Base-by-base conservation (phyloP, 768 basidiomycete species). In the Coprinellus micaceus region DNA sequence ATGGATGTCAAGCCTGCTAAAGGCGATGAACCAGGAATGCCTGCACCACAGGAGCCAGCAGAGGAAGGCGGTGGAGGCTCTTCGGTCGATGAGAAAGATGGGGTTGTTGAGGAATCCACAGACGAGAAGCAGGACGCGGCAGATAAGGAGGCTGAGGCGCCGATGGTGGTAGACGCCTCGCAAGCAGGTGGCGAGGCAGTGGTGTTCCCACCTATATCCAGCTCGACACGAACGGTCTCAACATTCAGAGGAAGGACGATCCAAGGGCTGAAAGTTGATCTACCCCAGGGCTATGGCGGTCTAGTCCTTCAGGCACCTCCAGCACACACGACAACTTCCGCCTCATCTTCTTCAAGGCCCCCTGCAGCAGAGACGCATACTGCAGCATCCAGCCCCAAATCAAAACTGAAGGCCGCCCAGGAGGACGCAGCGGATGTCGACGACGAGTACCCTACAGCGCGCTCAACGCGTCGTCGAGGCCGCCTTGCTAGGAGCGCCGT, bases 161-260 rank as follows among this genome's bases (percentile, higher is more conserved):
- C 19, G 30, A 29, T 6, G 49, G 29, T 30, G 5, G 45, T 11
- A 7, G 45, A 22, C 12, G 9, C 45, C 17, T 29, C n/a, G 19
- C 26, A 17, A n/a, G 29, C 19, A 24, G 33, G 10, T 30, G 22
- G 17, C 4, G 5, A 11, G 9, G 9, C 47, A 28, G 29, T 4
- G 4, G 12, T 3, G 28, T n/a, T 26, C 10, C 12, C 4, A 1
- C 15, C 26, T 36, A 5, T 9, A 13, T 33, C 47, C 22, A 48
- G 29, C 17, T 17, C 69, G 48, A 70, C 69, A 53, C 82, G 78
- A 43, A 82, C 81, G 44, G 64, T 80, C 0, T 84, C 91, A 11
- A 72, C 88, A 0, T 94, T 93, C 69, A 78, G 91, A 2, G 91
- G 91, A 11, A 74, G 91, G n/a, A 77, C 74, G 12, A 75, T 94